These are phyloP conservation scores for Trametes hirsuta DNA, from an alignment of 1,284 basidiomycete genomes.

Conservation along the genomic window DNA sequence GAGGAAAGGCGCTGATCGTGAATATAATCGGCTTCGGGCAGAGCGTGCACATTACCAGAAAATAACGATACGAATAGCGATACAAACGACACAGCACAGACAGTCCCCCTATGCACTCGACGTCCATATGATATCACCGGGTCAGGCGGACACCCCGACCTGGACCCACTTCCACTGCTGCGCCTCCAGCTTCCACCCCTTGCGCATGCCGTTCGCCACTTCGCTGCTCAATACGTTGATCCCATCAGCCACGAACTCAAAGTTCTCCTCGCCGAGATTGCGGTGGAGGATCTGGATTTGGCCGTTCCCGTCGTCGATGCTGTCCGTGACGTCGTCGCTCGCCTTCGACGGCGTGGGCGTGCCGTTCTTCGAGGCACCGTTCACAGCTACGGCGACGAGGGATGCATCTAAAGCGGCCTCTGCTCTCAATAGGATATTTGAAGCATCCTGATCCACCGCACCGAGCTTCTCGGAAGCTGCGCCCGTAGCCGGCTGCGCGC, in stretches of 20 bases:
- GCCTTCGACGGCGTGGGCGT: conserved; percentile 14
- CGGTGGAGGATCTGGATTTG: conserved; percentile 30
- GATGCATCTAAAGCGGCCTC: too few species aligned
- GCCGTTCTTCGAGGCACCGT: neutral
- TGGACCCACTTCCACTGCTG: conserved; percentile 32
- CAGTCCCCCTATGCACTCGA: neutral
- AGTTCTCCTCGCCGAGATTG: conserved; percentile 30
- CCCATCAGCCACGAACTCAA: conserved; percentile 34
- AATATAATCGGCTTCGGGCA: too few species aligned
- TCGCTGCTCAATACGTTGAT: conserved; percentile 27
- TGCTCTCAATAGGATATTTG: neutral
- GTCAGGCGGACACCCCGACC: conserved; percentile 22
- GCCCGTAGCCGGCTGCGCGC: neutral
- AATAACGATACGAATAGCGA: conserved; percentile 26
- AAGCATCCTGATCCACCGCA: neutral
- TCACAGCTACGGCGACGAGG: neutral
- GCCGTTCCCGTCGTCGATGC: conserved; percentile 14
- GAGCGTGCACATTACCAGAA: neutral
- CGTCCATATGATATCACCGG: neutral
- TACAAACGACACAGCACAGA: conserved; percentile 10
- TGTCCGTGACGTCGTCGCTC: conserved; percentile 17
- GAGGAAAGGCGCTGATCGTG: too few species aligned
- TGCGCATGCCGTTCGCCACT: conserved; percentile 27
- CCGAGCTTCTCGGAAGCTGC: neutral
- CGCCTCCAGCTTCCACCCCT: conserved; percentile 31